A percentile compares a stretch with the other conserved stretches of the same genome.
Evolutionary conservation across 75 land plant genomes (phyloP).

Genomic region (Selaginella moellendorffii): DNA sequence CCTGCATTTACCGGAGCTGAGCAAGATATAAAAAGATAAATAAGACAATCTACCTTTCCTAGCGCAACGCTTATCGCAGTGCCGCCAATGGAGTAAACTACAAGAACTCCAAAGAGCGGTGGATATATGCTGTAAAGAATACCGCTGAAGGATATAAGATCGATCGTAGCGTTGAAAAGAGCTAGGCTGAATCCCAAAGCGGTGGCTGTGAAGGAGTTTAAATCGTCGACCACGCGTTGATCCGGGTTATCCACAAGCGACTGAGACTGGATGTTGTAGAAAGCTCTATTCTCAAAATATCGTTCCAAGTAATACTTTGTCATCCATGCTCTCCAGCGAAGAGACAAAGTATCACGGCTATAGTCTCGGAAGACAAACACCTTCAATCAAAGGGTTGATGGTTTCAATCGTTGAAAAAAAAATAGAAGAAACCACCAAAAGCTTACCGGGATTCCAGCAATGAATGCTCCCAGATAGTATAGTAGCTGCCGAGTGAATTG

Average conservation of each 20-base stretch:
- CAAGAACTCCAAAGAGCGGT: constrained; percentile 72
- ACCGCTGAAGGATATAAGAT: constrained; percentile 88
- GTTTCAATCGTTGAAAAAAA: background rate
- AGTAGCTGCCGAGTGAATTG: constrained; percentile 77
- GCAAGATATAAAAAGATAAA: background rate
- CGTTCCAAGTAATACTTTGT: constrained; percentile 78
- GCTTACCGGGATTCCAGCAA: constrained; percentile 99
- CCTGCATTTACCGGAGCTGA: constrained; percentile 27
- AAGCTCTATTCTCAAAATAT: constrained; percentile 65
- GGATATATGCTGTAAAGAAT: constrained; percentile 91
- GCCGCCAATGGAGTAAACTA: constrained; percentile 86
- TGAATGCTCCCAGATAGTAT: constrained; percentile 76
- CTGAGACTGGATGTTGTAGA: constrained; percentile 90
- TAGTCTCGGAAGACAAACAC: constrained; percentile 97
- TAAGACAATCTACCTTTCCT: constrained; percentile 82
- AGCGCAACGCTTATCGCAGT: constrained; percentile 82
- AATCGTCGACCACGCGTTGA: constrained; percentile 93
- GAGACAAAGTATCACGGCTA: constrained; percentile 62
- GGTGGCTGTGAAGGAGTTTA: constrained; percentile 85
- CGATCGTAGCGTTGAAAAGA: constrained; percentile 74
- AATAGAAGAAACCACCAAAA: constrained; percentile 1
- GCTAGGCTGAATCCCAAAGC: constrained; percentile 77
- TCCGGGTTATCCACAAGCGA: constrained; percentile 95
- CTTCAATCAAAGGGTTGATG: constrained; percentile 21
- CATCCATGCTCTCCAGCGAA: constrained; percentile 99